Evolutionary conservation across 768 basidiomycete species (phyloP).

Genomic region (Scleroderma bovista): DNA sequence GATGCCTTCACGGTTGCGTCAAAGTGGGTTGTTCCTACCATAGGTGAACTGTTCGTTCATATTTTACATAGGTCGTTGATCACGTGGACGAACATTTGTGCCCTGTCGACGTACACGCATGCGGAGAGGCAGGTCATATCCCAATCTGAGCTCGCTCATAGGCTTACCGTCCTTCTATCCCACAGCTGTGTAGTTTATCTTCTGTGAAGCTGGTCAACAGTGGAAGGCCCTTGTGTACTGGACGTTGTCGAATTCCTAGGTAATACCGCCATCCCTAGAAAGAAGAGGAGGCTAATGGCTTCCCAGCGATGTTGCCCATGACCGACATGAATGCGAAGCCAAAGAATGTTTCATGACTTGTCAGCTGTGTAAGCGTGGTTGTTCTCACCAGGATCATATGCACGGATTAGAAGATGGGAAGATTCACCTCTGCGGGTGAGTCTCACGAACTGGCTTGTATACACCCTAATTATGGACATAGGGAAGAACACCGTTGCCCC

Average conservation of each 20-base stretch:
- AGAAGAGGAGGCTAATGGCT: constrained; percentile 2
- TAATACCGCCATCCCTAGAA: constrained; percentile 8
- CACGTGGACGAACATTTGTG: constrained; percentile 45
- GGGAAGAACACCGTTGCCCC: constrained; percentile 42
- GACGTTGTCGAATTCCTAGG: constrained; percentile 37
- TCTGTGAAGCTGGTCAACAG: constrained; percentile 19
- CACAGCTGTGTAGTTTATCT: constrained; percentile 36
- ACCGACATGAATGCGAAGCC: constrained; percentile 41
- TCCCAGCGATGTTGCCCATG: constrained; percentile 38
- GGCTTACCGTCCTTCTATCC: not conserved
- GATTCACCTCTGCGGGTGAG: constrained; percentile 51
- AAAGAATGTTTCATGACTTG: constrained; percentile 45
- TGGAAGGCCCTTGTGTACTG: constrained; percentile 31
- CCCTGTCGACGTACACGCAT: constrained; percentile 42
- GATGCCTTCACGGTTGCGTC: constrained; percentile 44
- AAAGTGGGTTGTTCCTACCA: constrained; percentile 31
- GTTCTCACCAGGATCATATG: constrained; percentile 40
- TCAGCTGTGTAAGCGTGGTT: constrained; percentile 46
- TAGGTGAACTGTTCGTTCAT: constrained; percentile 5
- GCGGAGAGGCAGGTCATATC: constrained; percentile 37
- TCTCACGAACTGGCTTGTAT: not conserved
- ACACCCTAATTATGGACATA: constrained; percentile 11
- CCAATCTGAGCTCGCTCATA: not conserved
- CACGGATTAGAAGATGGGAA: constrained; percentile 36
- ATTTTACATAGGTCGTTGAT: constrained; percentile 32